Evolutionary conservation across 176 grass and related monocot species (phyloP).

Genomic region (Oryza rufipogon): DNA sequence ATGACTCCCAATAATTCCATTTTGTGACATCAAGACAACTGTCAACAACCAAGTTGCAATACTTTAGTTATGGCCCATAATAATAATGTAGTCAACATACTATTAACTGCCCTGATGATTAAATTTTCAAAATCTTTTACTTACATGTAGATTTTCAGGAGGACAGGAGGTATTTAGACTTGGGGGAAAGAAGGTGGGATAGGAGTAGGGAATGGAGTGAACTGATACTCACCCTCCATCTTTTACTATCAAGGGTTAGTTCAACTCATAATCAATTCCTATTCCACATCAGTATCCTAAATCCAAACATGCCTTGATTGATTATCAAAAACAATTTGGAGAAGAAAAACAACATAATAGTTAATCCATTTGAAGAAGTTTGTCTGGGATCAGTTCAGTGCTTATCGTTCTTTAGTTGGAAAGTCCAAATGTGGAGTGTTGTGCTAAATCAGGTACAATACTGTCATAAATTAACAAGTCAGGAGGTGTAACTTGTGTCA

Average conservation of each 20-base stretch:
- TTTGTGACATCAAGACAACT: slow-evolving; percentile 24
- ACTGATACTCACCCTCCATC: neutral
- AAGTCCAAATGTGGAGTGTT: neutral
- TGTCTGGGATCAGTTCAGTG: neutral
- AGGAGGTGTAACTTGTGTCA: slow-evolving; percentile 11
- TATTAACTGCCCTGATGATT: neutral
- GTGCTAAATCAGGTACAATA: slow-evolving; percentile 9
- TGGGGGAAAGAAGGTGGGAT: neutral
- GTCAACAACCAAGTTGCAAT: neutral
- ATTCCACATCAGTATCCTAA: neutral
- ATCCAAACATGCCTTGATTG: neutral
- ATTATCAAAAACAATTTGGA: neutral
- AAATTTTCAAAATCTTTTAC: neutral
- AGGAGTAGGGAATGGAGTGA: neutral
- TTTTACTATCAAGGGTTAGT: neutral
- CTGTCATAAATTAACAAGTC: slow-evolving; percentile 14
- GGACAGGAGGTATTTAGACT: neutral
- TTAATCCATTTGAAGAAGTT: slow-evolving; percentile 5
- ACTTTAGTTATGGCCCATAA: neutral
- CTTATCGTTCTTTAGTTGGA: neutral
- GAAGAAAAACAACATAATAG: slow-evolving; percentile 13
- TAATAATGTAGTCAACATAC: neutral
- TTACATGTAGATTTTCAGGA: neutral
- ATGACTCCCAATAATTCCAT: slow-evolving; percentile 18
- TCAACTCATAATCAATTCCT: neutral